phyloP scores from a whole-genome alignment of 495 filamentous ascomycete species.

The Tuber calosporum region DNA sequence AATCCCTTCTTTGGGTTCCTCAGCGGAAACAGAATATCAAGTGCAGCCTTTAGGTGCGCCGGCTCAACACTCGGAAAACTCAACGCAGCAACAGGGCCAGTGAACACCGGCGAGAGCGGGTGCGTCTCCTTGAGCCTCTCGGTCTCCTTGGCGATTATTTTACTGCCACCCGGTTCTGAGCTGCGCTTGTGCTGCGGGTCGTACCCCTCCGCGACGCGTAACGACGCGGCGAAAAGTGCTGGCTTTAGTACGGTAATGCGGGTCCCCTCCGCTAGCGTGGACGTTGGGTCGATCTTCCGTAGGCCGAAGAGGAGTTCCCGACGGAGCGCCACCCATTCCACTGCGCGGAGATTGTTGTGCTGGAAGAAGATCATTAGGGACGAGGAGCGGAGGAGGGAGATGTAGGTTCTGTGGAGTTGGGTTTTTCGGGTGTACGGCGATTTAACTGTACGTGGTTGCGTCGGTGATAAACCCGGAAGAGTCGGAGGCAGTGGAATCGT shows the following conservation, averaged over 20 bases:
- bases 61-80: slow-evolving; percentile 79
- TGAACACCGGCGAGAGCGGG: slow-evolving; percentile 63
- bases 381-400: slow-evolving; percentile 79
- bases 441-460: slow-evolving; percentile 82
- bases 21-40: slow-evolving; percentile 75
- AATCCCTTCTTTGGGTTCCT: slow-evolving; percentile 72
- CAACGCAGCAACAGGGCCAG: slow-evolving; percentile 70
- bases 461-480: slow-evolving; percentile 35
- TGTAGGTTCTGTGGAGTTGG: slow-evolving; percentile 90
- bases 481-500: slow-evolving; percentile 9
- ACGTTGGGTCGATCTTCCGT: slow-evolving; percentile 48
- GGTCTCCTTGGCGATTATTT: slow-evolving; percentile 52
- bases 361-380: slow-evolving; percentile 90
- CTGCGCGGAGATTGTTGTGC: slow-evolving; percentile 85
- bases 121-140: slow-evolving; percentile 47
- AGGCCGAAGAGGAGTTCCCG: slow-evolving; percentile 70
- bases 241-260: slow-evolving; percentile 76
- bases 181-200: slow-evolving; percentile 43
- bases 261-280: slow-evolving; percentile 49
- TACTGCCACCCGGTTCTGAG: slow-evolving; percentile 42
- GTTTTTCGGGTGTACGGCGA: slow-evolving; percentile 81
- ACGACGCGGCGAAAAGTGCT: slow-evolving; percentile 76
- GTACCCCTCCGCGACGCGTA: slow-evolving; percentile 82
- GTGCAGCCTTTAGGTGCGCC: slow-evolving; percentile 65
- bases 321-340: slow-evolving; percentile 79